Percentiles rank a stretch among this genome's conserved stretches.
Evolutionary conservation across 768 basidiomycete species (phyloP).

Genomic region (Rhodotorula babjevae): DNA sequence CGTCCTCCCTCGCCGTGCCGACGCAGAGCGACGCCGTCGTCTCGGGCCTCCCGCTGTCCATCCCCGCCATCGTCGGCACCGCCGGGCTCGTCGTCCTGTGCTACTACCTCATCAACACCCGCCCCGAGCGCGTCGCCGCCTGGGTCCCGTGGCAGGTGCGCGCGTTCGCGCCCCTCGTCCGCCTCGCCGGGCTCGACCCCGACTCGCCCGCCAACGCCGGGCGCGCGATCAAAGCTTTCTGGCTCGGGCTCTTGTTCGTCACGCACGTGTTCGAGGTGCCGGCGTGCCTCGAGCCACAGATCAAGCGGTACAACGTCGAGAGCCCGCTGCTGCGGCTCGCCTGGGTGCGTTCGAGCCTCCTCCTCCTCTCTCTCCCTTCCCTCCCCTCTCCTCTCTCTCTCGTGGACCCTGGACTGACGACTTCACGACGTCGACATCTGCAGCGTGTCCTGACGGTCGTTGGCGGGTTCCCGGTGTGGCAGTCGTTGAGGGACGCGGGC

Average conservation of each 20-base stretch:
- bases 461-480: slow-evolving; percentile 17
- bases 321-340: background rate
- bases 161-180: background rate
- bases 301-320: background rate
- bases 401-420: background rate
- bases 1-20: no score
- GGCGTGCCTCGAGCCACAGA: background rate
- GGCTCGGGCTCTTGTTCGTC: background rate
- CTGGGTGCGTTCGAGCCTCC: background rate
- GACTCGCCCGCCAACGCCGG: background rate
- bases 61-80: background rate
- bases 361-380: background rate
- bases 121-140: background rate
- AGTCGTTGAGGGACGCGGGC: slow-evolving; percentile 1
- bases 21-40: slow-evolving; percentile 8
- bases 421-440: background rate
- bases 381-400: background rate
- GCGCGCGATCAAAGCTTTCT: background rate
- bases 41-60: background rate
- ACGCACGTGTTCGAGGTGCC: slow-evolving; percentile 3
- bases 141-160: background rate
- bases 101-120: background rate
- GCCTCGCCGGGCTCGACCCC: no score
- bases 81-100: background rate
- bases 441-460: background rate